Evolutionary conservation across 2,329 filamentous ascomycete genomes (phyloP), one percentile per base, ranked within the genome.

Genomic region (Colletotrichum lupini): DNA sequence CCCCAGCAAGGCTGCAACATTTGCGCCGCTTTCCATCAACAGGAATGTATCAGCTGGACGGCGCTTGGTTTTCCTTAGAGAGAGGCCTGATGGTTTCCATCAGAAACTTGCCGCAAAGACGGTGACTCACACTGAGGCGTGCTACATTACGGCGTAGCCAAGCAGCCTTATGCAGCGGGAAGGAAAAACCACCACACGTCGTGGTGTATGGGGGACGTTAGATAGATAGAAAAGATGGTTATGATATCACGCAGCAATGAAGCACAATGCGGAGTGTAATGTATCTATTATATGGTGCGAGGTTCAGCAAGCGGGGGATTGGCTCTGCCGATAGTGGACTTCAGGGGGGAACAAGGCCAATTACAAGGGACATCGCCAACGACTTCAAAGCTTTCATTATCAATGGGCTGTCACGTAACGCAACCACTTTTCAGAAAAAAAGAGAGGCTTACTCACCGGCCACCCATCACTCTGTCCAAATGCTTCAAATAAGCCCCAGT

Each of bases 401-500:
- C 19, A 5, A 49, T 19, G 19, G 3, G 42, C 19, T 49, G 19
- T 22, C 19, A 49, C 9, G 19, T 9, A 49, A 49, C 8, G 42
- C n/a, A 22, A 49, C 42, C 19, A 8, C n/a, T n/a, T 19, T 9
- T 9, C 19, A 19, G 30, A 9, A 49, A 8, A 19, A 3, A n/a
- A 49, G 19, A n/a, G 8, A 9, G 16, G 11, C 24, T 42, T 64
- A 35, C 32, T 11, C 12, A 37, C 42, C 28, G 53, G 53, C 28
- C 28, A 8, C 52, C 37, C 16, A 64, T 26, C 24, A 56, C 59
- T n/a, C 19, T 59, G 32, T 49, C 72, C 4, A 72, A 58, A 42
- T 74, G 72, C 35, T 26, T 55, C n/a, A 60, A 28, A 55, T 68
- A 74, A 24, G 22, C 19, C 9, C 12, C 55, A 7, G 37, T 24